Conservation (phyloP, 129 eudicot genomes). For the Arctium minus region DNA sequence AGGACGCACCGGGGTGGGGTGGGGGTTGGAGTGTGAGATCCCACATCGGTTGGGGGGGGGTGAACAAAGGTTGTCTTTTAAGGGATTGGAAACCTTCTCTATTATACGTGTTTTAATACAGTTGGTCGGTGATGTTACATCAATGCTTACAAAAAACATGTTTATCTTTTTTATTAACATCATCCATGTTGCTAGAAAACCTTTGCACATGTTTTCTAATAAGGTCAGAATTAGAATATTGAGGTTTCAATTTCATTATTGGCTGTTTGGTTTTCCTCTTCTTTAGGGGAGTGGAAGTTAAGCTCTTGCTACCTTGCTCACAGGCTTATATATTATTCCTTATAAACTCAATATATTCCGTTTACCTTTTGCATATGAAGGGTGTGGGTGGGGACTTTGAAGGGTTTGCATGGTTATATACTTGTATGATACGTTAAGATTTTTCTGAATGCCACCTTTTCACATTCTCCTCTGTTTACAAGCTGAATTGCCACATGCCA, state of each 20-base stretch:
- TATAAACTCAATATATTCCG: background rate
- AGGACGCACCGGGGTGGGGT: no score
- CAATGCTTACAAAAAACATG: background rate
- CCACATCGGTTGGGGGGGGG: no score
- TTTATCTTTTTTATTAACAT: background rate
- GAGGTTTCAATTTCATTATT: background rate
- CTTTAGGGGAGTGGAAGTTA: background rate
- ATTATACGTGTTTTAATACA: no score
- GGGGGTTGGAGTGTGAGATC: no score
- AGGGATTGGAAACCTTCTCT: no score
- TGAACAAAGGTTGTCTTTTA: no score
- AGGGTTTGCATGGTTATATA: background rate
- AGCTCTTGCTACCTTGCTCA: constrained; percentile 5
- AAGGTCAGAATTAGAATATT: background rate
- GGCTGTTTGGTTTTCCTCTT: background rate
- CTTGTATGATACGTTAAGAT: background rate
- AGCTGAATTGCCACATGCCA: background rate
- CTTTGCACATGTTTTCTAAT: background rate
- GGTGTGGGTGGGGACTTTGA: background rate
- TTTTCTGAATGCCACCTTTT: background rate
- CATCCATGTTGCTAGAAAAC: constrained; percentile 5
- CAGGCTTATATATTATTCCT: background rate
- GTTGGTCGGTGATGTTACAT: background rate
- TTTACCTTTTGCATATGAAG: background rate
- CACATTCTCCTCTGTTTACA: background rate